Percentiles rank a stretch among this genome's conserved stretches.
phyloP scores from a whole-genome alignment of 2,329 filamentous ascomycete genomes.

The Aphanoascus verrucosus region DNA sequence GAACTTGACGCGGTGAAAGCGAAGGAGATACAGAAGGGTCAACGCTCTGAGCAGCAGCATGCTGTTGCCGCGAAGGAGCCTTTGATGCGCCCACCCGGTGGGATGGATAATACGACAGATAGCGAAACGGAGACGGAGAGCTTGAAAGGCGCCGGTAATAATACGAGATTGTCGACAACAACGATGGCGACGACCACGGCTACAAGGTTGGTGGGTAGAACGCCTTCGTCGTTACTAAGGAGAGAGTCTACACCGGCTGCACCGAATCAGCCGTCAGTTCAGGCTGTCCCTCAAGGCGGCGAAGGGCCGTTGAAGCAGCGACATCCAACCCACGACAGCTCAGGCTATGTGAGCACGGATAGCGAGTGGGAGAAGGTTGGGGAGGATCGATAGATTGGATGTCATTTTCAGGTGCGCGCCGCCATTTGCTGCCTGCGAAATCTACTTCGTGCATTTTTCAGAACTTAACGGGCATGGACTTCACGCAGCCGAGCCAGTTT shows the following conservation, averaged over 20 bases:
- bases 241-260: constrained; percentile 36
- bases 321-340: constrained; percentile 33
- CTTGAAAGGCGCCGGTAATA: constrained; percentile 18
- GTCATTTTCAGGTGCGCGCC: too few relatives aligned
- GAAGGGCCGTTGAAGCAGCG: constrained; percentile 35
- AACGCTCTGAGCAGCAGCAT: constrained; percentile 1
- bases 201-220: not conserved
- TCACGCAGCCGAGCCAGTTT: too few relatives aligned
- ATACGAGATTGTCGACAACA: constrained; percentile 1
- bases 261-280: constrained; percentile 13
- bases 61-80: not conserved
- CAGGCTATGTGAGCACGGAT: constrained; percentile 56
- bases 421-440: too few relatives aligned
- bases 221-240: constrained; percentile 3
- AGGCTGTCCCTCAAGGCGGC: not conserved
- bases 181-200: not conserved
- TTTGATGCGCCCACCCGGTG: constrained; percentile 21
- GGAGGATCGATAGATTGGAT: constrained; percentile 34
- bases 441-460: too few relatives aligned
- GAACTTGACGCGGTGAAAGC: constrained; percentile 49
- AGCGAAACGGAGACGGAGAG: constrained; percentile 38
- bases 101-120: constrained; percentile 26
- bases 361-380: constrained; percentile 97
- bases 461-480: too few relatives aligned
- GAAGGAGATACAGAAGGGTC: constrained; percentile 36